phyloP scores from a whole-genome alignment of 78 protist species.

The Dictyostelium discoideum region dicty_2.7 NC_007088.5:4312001-4312500 shows the following conservation, averaged over 20 bases:
- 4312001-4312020: conserved; percentile 87
- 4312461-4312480: background rate
- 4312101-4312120: conserved; percentile 78
- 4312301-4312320: conserved; percentile 58
- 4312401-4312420: background rate
- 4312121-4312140: conserved; percentile 52
- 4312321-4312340: conserved; percentile 41
- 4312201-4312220: conserved; percentile 10
- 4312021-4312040: conserved; percentile 85
- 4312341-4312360: conserved; percentile 25
- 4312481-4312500: conserved; percentile 27
- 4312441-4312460: background rate
- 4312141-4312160: conserved; percentile 28
- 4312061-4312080: conserved; percentile 80
- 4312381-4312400: background rate
- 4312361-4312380: conserved; percentile 30
- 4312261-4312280: conserved; percentile 37
- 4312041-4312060: conserved; percentile 57
- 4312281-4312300: conserved; percentile 2
- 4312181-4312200: background rate
- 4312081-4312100: conserved; percentile 69
- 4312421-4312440: background rate
- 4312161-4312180: conserved; percentile 22
- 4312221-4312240: conserved; percentile 47
- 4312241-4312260: conserved; percentile 48